Percentiles rank a stretch among this genome's conserved stretches.
phyloP scores from a whole-genome alignment of 768 basidiomycete species.

The Lentinula sp. region DNA sequence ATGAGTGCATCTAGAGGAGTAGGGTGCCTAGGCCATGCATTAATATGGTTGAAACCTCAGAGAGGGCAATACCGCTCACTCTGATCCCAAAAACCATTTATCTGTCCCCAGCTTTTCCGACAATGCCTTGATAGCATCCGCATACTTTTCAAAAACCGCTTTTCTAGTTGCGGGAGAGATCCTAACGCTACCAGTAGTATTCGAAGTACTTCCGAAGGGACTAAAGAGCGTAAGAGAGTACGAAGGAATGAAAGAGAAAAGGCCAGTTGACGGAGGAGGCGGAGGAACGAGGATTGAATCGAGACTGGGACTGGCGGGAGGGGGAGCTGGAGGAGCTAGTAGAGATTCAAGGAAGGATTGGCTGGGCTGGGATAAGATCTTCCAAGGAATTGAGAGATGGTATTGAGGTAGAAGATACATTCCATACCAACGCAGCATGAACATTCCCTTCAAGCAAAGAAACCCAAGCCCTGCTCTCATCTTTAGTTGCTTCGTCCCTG shows the following conservation, averaged over 20 bases:
- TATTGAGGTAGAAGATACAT: not conserved
- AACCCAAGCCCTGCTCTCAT: constrained; percentile 82
- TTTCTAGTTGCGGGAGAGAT: constrained; percentile 30
- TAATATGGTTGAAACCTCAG: not conserved
- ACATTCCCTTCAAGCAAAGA: constrained; percentile 71
- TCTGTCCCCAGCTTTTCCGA: constrained; percentile 72
- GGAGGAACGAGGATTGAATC: constrained; percentile 56
- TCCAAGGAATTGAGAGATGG: not conserved
- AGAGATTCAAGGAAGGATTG: constrained; percentile 37
- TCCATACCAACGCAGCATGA: constrained; percentile 67
- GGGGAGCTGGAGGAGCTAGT: constrained; percentile 21
- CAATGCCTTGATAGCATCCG: constrained; percentile 66
- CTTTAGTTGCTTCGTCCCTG: constrained; percentile 45
- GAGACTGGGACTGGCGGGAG: constrained; percentile 21
- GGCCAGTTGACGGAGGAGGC: constrained; percentile 65
- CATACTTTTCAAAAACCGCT: constrained; percentile 52
- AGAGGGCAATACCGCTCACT: constrained; percentile 18
- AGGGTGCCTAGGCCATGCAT: constrained; percentile 41
- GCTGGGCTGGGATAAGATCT: constrained; percentile 47
- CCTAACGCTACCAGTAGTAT: constrained; percentile 27
- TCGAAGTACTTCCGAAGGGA: constrained; percentile 27
- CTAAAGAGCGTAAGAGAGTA: not conserved
- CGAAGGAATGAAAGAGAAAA: constrained; percentile 51
- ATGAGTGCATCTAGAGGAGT: constrained; percentile 78
- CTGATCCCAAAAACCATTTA: constrained; percentile 76